Conservation (phyloP, 805 yeast genomes). For the Phaffomyces thermotolerans region DNA sequence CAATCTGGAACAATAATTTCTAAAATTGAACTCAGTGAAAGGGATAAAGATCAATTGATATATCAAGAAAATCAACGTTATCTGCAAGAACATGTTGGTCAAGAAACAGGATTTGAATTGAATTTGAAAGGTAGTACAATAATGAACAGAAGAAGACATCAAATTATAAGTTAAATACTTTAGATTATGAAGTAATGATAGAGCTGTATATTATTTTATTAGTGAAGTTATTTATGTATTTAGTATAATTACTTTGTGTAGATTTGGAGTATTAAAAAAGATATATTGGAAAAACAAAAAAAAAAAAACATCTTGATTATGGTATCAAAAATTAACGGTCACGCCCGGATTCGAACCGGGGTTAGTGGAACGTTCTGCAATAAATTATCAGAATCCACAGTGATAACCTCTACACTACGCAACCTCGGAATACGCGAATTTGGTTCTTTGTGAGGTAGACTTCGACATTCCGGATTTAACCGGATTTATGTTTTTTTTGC, state of each 20-base stretch:
- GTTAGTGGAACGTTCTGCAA: conserved; percentile 21
- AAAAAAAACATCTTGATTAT: too few species aligned
- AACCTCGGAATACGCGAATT: conserved; percentile 3
- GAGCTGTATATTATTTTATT: neutral
- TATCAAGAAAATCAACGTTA: conserved; percentile 10
- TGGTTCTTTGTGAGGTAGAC: neutral
- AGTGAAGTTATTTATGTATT: too few species aligned
- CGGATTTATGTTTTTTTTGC: too few species aligned
- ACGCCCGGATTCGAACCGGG: conserved; percentile 30
- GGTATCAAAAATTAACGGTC: conserved; percentile 15
- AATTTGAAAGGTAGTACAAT: conserved; percentile 32
- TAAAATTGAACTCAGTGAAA: conserved; percentile 8
- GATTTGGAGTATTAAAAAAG: neutral
- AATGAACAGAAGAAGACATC: conserved; percentile 32
- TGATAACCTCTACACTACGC: conserved; percentile 26
- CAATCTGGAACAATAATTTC: conserved; percentile 15
- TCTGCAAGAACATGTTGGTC: conserved; percentile 4
- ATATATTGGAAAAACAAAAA: too few species aligned
- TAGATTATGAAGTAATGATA: neutral
- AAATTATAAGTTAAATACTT: conserved; percentile 10
- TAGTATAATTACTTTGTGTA: too few species aligned
- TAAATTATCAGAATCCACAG: conserved; percentile 27
- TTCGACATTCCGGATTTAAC: too few species aligned
- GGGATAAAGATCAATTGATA: conserved; percentile 6
- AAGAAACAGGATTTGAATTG: conserved; percentile 27